Base-by-base conservation (phyloP, 345 rosid species). In the Melaleuca alternifolia region DNA sequence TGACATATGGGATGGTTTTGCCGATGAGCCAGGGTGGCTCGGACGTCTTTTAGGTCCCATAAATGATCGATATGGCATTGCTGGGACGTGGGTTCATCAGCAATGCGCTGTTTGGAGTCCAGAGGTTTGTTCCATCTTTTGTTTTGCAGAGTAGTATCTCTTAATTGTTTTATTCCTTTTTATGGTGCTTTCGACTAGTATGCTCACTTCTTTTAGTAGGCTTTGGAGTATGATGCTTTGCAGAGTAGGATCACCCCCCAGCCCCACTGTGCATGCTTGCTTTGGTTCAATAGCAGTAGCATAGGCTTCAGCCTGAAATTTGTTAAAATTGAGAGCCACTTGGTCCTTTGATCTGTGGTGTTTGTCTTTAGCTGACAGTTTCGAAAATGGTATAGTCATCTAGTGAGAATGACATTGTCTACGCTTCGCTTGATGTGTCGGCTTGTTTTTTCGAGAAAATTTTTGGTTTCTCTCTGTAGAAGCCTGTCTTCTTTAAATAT, bases 31-130 rank as follows among this genome's bases (percentile, higher is more conserved):
- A 84, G 97, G 95, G 53, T 97, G 99, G 99, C 97, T 97, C 88
- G 99, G 98, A 86, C 96, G 94, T 85, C 93, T 96, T 28, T 91
- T 97, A 92, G 99, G 99, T 84, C 98, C 99, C 84, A 90, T 96
- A 89, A 96, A 96, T 85, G 99, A 97, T 87, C 98, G 98, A 21
- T 91, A 95, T 92, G 99, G 99, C 85, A 96, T 97, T 90, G 96
- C 99, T 90, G 94, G 98, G 90, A 97, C 94, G 59, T 97, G 99
- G 99, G 99, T 96, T 92, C 99, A 96, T 92, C 99, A 95, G 92
- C 92, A 94, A 65, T 97, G 99, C 88, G 98, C 99, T 28, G 98
- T 97, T 51, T 97, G 98, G 98, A 97, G 99, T 93, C 99, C 99
- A 16, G 99, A 97, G 99, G 99, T 96, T 87, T 53, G 52, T 82